Conservation (phyloP, 495 filamentous ascomycete genomes). For the Collariella sp. region DNA sequence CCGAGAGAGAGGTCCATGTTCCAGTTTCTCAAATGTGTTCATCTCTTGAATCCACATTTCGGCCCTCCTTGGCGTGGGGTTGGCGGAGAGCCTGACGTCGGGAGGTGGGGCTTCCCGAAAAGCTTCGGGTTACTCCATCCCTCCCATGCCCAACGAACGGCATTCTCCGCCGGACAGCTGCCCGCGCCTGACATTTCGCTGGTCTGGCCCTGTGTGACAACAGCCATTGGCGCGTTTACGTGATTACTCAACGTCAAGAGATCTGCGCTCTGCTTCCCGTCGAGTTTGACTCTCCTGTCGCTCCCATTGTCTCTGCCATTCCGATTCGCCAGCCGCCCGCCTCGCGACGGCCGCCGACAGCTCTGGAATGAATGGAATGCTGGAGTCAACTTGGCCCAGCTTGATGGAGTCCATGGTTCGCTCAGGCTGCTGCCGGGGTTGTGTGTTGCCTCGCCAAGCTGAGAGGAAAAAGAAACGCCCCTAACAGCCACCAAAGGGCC, state of each 20-base stretch:
- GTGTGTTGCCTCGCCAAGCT: background rate
- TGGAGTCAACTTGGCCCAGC: background rate
- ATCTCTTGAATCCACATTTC: background rate
- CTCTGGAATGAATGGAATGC: background rate
- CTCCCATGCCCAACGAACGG: background rate
- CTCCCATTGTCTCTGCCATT: background rate
- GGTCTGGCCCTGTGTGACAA: background rate
- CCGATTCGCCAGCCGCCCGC: background rate
- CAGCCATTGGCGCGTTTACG: background rate
- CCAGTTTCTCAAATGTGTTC: background rate
- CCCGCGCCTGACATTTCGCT: background rate
- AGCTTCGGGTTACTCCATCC: background rate
- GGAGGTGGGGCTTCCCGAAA: background rate
- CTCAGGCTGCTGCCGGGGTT: too few relatives aligned
- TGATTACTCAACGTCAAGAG: background rate
- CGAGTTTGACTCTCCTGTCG: background rate
- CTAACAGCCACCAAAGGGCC: background rate
- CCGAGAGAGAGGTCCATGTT: background rate
- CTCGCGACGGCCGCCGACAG: background rate
- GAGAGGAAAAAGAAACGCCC: background rate
- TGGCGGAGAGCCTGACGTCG: background rate
- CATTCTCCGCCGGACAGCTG: background rate
- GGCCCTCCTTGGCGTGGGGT: conserved; percentile 7
- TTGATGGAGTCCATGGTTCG: too few relatives aligned
- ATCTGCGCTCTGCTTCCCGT: background rate